Conservation (phyloP, 306 rosid species). For the Prunus campanulata region DNA sequence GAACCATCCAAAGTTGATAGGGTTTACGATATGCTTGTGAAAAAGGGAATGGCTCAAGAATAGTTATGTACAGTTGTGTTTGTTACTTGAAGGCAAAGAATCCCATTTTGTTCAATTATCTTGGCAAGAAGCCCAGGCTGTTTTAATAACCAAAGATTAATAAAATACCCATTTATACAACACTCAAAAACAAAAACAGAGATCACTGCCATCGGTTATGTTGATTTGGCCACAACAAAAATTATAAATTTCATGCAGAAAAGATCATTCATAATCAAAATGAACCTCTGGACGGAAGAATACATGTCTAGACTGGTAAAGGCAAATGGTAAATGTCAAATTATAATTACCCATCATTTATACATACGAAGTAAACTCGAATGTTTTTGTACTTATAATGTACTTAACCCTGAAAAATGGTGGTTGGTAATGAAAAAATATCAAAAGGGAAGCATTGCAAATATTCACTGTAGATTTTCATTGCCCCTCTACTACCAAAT, state of each 20-base stretch:
- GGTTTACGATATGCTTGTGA: constrained; percentile 67
- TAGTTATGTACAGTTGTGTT: constrained; percentile 15
- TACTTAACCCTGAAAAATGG: not conserved
- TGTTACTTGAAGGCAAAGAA: not conserved
- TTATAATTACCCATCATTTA: too few relatives aligned
- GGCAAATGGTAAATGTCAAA: too few relatives aligned
- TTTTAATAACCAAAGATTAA: too few relatives aligned
- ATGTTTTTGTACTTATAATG: not conserved
- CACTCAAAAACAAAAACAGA: too few relatives aligned
- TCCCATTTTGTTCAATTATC: not conserved
- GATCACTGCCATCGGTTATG: too few relatives aligned
- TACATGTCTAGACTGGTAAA: too few relatives aligned
- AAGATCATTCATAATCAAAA: not conserved
- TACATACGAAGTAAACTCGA: not conserved
- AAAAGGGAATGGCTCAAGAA: constrained; percentile 46
- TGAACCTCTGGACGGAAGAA: too few relatives aligned
- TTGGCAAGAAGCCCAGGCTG: not conserved
- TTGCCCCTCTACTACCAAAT: not conserved
- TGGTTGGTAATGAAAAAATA: not conserved
- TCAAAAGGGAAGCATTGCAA: not conserved
- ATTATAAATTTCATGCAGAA: not conserved
- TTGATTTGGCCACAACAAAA: too few relatives aligned
- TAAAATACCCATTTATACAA: too few relatives aligned
- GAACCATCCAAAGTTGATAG: constrained; percentile 73
- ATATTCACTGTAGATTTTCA: not conserved